A percentile compares a stretch with the other conserved stretches of the same genome.
Evolutionary conservation across 495 filamentous ascomycete genomes (phyloP).

Genomic region (Chaetomium cochliodes): DNA sequence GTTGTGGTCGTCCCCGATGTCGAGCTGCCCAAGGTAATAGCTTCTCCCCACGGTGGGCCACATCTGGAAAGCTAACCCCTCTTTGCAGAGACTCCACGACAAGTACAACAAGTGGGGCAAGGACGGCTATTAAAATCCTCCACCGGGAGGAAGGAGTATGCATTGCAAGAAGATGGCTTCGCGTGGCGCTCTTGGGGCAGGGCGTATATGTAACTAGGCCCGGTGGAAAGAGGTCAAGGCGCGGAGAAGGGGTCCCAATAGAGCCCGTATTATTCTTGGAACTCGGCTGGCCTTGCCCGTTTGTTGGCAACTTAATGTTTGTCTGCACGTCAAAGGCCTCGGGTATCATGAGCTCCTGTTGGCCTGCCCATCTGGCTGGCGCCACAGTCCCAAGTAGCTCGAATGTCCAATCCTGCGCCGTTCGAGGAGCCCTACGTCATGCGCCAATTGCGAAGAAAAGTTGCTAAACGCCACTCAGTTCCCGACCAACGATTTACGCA

Average conservation of each 20-base stretch:
- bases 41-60: background rate
- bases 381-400: background rate
- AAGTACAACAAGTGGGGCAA: slow-evolving; percentile 99
- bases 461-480: background rate
- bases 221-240: slow-evolving; percentile 4
- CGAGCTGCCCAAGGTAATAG: slow-evolving; percentile 81
- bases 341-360: background rate
- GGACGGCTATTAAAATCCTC: slow-evolving; percentile 57
- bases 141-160: background rate
- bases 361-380: background rate
- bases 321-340: too few species aligned
- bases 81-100: slow-evolving; percentile 77
- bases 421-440: background rate
- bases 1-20: slow-evolving; percentile 90
- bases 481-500: background rate
- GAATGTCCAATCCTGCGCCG: background rate
- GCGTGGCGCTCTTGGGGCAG: background rate
- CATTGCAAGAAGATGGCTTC: background rate
- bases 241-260: slow-evolving; percentile 16
- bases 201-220: slow-evolving; percentile 26
- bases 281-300: background rate
- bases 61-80: slow-evolving; percentile 21
- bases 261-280: slow-evolving; percentile 30
- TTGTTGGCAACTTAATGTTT: background rate
- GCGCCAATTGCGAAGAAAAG: background rate